Conservation (phyloP, 495 filamentous ascomycete genomes). For the Penicillium arizonense region DNA sequence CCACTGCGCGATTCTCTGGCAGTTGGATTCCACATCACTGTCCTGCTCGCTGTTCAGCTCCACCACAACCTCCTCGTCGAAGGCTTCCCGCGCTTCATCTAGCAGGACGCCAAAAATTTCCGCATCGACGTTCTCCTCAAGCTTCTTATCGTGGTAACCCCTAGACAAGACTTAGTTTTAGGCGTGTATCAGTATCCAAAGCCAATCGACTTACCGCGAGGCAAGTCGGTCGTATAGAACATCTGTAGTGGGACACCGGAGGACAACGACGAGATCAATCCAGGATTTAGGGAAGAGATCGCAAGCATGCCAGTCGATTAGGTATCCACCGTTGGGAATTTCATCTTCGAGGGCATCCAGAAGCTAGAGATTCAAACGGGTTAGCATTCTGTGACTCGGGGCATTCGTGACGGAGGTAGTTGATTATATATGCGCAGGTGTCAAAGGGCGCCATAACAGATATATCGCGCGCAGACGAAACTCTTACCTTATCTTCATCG, state of each 20-base stretch:
- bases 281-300: conserved; percentile 91
- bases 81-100: conserved; percentile 85
- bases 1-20: conserved; percentile 82
- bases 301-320: conserved; percentile 98
- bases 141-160: conserved; percentile 77
- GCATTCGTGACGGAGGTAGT: too few species aligned
- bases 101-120: conserved; percentile 97
- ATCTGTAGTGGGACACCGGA: conserved; percentile 70
- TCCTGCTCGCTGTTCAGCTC: conserved; percentile 80
- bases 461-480: neutral
- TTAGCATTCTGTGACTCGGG: conserved; percentile 5
- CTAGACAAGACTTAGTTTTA: conserved; percentile 33
- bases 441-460: conserved; percentile 1
- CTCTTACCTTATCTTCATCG: conserved; percentile 88
- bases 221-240: conserved; percentile 83
- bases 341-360: conserved; percentile 87
- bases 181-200: neutral
- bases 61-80: conserved; percentile 84
- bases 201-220: conserved; percentile 50
- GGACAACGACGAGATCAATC: conserved; percentile 93
- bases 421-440: neutral
- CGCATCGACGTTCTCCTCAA: conserved; percentile 94
- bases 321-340: conserved; percentile 73
- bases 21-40: conserved; percentile 83
- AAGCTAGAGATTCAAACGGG: conserved; percentile 50